phyloP scores from a whole-genome alignment of 2,329 filamentous ascomycete species.

The Orbilia ellipsospora region DNA sequence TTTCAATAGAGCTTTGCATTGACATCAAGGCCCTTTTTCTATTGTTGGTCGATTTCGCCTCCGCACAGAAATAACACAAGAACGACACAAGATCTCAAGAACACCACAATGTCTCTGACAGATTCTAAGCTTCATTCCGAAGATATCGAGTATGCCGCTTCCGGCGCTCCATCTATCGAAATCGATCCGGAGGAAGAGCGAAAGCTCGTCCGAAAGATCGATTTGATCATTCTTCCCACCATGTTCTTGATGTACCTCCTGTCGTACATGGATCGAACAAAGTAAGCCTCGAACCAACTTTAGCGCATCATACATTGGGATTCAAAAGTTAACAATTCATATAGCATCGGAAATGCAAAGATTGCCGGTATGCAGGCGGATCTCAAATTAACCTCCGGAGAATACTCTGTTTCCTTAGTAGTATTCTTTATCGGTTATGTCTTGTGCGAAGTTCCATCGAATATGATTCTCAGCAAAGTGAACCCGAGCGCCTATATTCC shows the following conservation, averaged over 20 bases:
- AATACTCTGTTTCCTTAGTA: slow-evolving; percentile 67
- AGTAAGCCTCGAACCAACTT: slow-evolving; percentile 14
- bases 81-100: background rate
- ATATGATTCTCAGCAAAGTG: slow-evolving; percentile 66
- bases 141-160: slow-evolving; percentile 51
- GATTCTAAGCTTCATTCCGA: slow-evolving; percentile 41
- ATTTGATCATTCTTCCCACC: slow-evolving; percentile 60
- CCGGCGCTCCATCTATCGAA: slow-evolving; percentile 40
- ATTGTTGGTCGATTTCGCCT: background rate
- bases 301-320: background rate
- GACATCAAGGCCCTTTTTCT: background rate
- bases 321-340: slow-evolving; percentile 38
- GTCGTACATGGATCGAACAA: slow-evolving; percentile 58
- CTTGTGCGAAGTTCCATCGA: slow-evolving; percentile 68
- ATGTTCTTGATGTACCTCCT: slow-evolving; percentile 61
- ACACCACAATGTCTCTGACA: slow-evolving; percentile 40
- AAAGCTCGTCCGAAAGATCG: slow-evolving; percentile 59
- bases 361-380: slow-evolving; percentile 67
- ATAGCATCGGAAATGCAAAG: slow-evolving; percentile 66
- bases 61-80: slow-evolving; percentile 1
- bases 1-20: background rate
- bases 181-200: slow-evolving; percentile 56
- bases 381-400: slow-evolving; percentile 64
- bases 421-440: slow-evolving; percentile 70
- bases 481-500: slow-evolving; percentile 67